Evolutionary conservation across 352 stramenopile species (phyloP).

Genomic region (Phytophthora citrophthora): DNA sequence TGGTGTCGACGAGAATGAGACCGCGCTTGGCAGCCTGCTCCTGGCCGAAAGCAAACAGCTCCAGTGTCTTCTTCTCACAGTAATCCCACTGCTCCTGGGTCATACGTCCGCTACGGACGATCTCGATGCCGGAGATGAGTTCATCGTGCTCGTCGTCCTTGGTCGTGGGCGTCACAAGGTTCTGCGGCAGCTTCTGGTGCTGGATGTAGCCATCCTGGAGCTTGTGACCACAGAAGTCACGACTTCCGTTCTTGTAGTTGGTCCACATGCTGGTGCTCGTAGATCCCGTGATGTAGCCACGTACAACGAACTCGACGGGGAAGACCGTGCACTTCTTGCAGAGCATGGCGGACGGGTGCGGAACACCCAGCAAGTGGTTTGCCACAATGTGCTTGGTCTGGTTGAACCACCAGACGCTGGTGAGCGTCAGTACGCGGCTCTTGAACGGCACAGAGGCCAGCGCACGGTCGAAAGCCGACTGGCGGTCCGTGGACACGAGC

Average conservation of each 20-base stretch:
- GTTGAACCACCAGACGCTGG: constrained; percentile 96
- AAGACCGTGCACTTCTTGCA: constrained; percentile 97
- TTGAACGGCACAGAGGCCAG: constrained; percentile 98
- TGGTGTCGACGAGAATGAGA: constrained; percentile 99
- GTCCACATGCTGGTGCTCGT: constrained; percentile 99
- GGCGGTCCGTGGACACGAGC: constrained; percentile 98
- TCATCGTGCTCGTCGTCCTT: constrained; percentile 98
- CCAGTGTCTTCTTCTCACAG: constrained; percentile 92
- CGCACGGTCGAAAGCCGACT: constrained; percentile 98
- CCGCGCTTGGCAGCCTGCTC: constrained; percentile 91
- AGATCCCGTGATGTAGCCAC: constrained; percentile 96
- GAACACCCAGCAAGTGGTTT: constrained; percentile 96
- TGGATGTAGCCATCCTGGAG: constrained; percentile 95
- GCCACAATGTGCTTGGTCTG: constrained; percentile 95
- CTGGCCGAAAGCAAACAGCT: constrained; percentile 94
- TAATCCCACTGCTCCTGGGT: constrained; percentile 97
- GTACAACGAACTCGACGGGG: constrained; percentile 99
- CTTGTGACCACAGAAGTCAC: constrained; percentile 97
- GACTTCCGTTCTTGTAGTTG: constrained; percentile 96
- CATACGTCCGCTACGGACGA: constrained; percentile 95
- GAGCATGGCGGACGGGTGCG: constrained; percentile 96
- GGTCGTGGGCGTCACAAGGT: constrained; percentile 98
- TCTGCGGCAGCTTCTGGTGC: constrained; percentile 96
- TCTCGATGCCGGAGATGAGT: constrained; percentile 95
- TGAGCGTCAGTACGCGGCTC: constrained; percentile 97